Percentiles rank a stretch among this genome's conserved stretches.
phyloP scores from a whole-genome alignment of 495 filamentous ascomycete species.

The Aspergillus sclerotioniger region DNA sequence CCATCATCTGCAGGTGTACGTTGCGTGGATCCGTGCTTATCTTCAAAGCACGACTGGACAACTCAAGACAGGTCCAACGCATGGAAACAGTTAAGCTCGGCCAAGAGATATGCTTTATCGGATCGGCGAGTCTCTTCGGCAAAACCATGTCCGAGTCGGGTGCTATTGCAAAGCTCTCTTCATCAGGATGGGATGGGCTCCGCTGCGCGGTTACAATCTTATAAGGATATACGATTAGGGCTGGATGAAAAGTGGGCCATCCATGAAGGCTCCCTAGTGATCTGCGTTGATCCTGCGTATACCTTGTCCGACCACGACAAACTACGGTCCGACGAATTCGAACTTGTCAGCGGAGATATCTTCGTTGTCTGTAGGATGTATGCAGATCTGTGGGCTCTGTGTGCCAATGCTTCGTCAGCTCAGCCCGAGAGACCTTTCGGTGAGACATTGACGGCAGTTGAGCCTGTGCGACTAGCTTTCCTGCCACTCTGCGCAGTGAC shows the following conservation, averaged over 20 bases:
- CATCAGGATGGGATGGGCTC: conserved; percentile 15
- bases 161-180: conserved; percentile 6
- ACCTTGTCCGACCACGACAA: conserved; percentile 16
- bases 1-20: not conserved
- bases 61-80: not conserved
- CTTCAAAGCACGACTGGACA: not conserved
- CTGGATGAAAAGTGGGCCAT: conserved; percentile 26
- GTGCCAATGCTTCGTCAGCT: conserved; percentile 24
- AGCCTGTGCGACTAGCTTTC: conserved; percentile 21
- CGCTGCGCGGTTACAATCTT: conserved; percentile 24
- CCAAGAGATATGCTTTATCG: not conserved
- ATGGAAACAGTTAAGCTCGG: not conserved
- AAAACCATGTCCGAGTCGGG: not conserved
- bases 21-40: not conserved
- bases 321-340: conserved; percentile 26
- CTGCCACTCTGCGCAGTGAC: conserved; percentile 35
- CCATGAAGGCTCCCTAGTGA: conserved; percentile 33
- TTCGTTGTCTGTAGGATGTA: conserved; percentile 30
- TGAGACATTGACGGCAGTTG: not conserved
- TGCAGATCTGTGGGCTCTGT: conserved; percentile 35
- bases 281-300: conserved; percentile 27
- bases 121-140: not conserved
- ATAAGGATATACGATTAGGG: conserved; percentile 27
- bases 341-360: conserved; percentile 24
- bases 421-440: not conserved